These are phyloP conservation scores for Metschnikowia borealis DNA, from an alignment of 805 yeast species.

Conservation along the genomic window DNA sequence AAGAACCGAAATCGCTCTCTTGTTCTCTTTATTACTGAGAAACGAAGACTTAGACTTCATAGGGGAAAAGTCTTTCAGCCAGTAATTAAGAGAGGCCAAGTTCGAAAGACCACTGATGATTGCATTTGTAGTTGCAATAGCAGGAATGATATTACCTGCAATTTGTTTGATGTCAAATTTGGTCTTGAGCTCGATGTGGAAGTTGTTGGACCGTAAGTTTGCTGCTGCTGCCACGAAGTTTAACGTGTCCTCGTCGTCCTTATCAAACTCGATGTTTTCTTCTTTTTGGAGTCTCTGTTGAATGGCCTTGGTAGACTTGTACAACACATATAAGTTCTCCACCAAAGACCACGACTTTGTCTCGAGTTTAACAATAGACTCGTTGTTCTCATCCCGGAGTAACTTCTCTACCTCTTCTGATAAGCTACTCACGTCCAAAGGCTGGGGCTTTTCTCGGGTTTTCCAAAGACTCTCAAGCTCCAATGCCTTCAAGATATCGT, in stretches of 20 bases:
- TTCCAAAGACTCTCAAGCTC: slow-evolving; percentile 76
- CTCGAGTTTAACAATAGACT: slow-evolving; percentile 23
- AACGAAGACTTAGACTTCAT: slow-evolving; percentile 30
- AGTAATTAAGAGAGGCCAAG: slow-evolving; percentile 60
- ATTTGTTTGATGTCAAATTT: slow-evolving; percentile 88
- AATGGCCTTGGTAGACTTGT: slow-evolving; percentile 44
- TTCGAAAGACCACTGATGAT: slow-evolving; percentile 88
- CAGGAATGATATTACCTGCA: slow-evolving; percentile 98
- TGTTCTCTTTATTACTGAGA: slow-evolving; percentile 47
- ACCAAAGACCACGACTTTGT: slow-evolving; percentile 56
- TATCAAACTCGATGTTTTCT: slow-evolving; percentile 65
- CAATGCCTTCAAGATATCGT: slow-evolving; percentile 76
- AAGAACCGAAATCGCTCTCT: slow-evolving; percentile 61
- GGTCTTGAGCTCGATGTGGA: slow-evolving; percentile 65
- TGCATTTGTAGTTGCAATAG: slow-evolving; percentile 97
- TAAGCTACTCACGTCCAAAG: slow-evolving; percentile 40
- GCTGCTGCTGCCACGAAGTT: slow-evolving; percentile 85
- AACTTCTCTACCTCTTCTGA: slow-evolving; percentile 13
- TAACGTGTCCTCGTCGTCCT: slow-evolving; percentile 90
- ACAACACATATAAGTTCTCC: slow-evolving; percentile 62
- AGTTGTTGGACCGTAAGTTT: slow-evolving; percentile 67
- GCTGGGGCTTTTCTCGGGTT: slow-evolving; percentile 61
- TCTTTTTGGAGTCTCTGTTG: slow-evolving; percentile 44
- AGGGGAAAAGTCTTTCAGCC: slow-evolving; percentile 26
- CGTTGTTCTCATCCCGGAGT: slow-evolving; percentile 18